Percentiles rank a stretch among this genome's conserved stretches.
These are phyloP conservation scores for Paraphoma chrysanthemicola DNA, from an alignment of 2,329 filamentous ascomycete genomes.

Conservation along the genomic window DNA sequence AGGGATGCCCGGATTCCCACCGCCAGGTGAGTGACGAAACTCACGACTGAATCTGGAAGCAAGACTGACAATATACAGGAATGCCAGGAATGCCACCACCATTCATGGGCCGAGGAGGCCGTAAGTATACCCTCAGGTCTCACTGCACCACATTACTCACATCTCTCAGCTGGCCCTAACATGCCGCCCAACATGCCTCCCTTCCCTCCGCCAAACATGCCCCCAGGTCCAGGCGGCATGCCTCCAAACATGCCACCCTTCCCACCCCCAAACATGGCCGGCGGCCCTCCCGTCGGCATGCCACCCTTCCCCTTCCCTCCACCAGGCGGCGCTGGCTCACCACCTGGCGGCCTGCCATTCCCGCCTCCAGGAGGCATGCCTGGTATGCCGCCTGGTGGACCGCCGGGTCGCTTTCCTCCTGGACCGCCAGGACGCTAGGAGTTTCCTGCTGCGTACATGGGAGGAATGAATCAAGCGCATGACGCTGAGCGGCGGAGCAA, in stretches of 20 bases:
- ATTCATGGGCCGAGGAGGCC: constrained; percentile 51
- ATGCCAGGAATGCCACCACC: constrained; percentile 49
- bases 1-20: constrained; percentile 21
- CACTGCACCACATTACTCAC: neutral
- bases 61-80: constrained; percentile 12
- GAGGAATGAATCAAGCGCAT: constrained; percentile 8
- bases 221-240: constrained; percentile 36
- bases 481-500: constrained; percentile 8
- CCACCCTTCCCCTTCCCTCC: constrained; percentile 41
- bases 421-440: constrained; percentile 36
- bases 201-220: constrained; percentile 45
- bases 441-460: constrained; percentile 13
- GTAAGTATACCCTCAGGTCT: constrained; percentile 26
- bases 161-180: constrained; percentile 10
- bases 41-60: neutral
- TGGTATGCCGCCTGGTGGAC: constrained; percentile 30
- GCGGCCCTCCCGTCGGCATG: constrained; percentile 31
- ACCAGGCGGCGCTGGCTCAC: constrained; percentile 34
- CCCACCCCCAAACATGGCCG: constrained; percentile 44
- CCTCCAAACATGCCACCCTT: constrained; percentile 47
- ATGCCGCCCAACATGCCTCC: constrained; percentile 42
- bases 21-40: constrained; percentile 18
- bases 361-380: constrained; percentile 48
- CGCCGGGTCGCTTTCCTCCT: constrained; percentile 32
- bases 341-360: constrained; percentile 44